Evolutionary conservation across 2,329 filamentous ascomycete genomes (phyloP).

Genomic region (Lachnellula subtilissima): DNA sequence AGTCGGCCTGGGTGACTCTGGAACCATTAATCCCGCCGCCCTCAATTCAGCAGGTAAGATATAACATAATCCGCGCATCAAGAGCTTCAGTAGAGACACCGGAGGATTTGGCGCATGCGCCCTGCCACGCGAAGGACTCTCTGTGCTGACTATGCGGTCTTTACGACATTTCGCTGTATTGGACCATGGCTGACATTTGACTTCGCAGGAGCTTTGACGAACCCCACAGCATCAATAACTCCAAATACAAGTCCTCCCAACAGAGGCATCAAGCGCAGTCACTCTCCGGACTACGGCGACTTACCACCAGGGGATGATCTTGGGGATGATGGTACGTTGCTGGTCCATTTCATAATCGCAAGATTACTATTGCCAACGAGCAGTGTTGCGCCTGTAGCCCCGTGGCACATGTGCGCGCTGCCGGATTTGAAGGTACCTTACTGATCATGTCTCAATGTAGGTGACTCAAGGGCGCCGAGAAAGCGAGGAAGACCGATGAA

Average conservation of each 20-base stretch:
- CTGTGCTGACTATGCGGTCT: conserved; percentile 25
- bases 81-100: conserved; percentile 12
- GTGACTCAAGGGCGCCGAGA: conserved; percentile 36
- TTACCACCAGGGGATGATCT: conserved; percentile 47
- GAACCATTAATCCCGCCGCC: conserved; percentile 86
- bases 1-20: conserved; percentile 56
- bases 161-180: conserved; percentile 3
- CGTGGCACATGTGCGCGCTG: conserved; percentile 24
- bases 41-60: conserved; percentile 71
- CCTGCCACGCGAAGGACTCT: conserved; percentile 3
- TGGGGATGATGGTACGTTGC: conserved; percentile 70
- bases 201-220: conserved; percentile 25
- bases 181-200: conserved; percentile 17
- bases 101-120: conserved; percentile 8
- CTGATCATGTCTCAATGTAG: conserved; percentile 31
- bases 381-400: conserved; percentile 20
- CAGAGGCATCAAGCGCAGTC: conserved; percentile 73
- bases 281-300: conserved; percentile 63
- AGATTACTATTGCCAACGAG: conserved; percentile 3
- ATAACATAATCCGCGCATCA: conserved; percentile 24
- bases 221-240: conserved; percentile 41
- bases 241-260: conserved; percentile 48
- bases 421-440: conserved; percentile 12
- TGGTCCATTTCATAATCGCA: conserved; percentile 7
- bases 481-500: conserved; percentile 35